These are phyloP conservation scores for Zalaria sp. DNA, from an alignment of 2,329 filamentous ascomycete genomes.

Conservation along the genomic window DNA sequence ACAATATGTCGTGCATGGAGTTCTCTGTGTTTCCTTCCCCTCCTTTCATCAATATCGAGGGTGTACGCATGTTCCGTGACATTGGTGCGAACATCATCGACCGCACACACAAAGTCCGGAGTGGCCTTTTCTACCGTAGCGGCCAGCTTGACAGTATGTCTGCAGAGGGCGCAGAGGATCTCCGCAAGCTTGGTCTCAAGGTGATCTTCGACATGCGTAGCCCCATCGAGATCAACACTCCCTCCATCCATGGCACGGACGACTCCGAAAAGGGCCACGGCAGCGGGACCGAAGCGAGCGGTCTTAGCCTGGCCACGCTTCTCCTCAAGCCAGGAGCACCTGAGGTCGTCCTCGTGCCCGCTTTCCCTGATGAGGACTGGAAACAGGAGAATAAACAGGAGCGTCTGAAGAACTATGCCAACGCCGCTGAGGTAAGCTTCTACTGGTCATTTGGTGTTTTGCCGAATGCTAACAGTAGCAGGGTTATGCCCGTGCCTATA, in stretches of 20 bases:
- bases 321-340: constrained; percentile 19
- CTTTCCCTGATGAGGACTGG: constrained; percentile 45
- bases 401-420: constrained; percentile 1
- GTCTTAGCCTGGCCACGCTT: constrained; percentile 11
- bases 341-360: constrained; percentile 41
- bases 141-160: constrained; percentile 48
- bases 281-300: background rate
- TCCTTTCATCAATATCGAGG: constrained; percentile 26
- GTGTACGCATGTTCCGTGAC: constrained; percentile 51
- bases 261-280: background rate
- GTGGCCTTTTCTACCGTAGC: constrained; percentile 47
- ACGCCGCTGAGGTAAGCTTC: constrained; percentile 1
- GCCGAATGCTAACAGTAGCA: background rate
- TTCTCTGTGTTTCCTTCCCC: constrained; percentile 4
- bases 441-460: background rate
- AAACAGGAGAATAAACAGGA: constrained; percentile 31
- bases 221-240: constrained; percentile 27
- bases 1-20: background rate
- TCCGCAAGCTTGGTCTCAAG: constrained; percentile 39
- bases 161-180: constrained; percentile 30
- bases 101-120: constrained; percentile 29
- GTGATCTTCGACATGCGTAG: constrained; percentile 53
- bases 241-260: background rate
- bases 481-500: constrained; percentile 49
- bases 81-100: constrained; percentile 39